These are phyloP conservation scores for Sugiyamaella valdiviana DNA, from an alignment of 805 yeast species.

Conservation along the genomic window DNA sequence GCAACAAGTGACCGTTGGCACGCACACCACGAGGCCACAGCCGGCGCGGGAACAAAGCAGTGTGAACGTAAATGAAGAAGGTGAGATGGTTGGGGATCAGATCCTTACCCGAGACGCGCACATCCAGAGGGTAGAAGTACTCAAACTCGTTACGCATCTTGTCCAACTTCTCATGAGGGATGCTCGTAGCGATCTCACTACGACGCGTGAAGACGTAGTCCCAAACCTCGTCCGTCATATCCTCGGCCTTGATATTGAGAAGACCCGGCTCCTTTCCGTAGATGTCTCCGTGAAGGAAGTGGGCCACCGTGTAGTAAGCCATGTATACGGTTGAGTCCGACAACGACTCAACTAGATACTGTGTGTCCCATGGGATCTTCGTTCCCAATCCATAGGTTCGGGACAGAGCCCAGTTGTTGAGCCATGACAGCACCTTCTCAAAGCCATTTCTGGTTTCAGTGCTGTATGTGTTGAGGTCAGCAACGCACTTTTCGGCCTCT, in stretches of 20 bases:
- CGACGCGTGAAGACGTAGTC: conserved; percentile 79
- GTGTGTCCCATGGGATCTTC: conserved; percentile 92
- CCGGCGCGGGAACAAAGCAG: conserved; percentile 83
- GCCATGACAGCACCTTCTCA: conserved; percentile 92
- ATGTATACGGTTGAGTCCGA: conserved; percentile 95
- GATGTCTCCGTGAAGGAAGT: conserved; percentile 77
- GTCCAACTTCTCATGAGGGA: conserved; percentile 61
- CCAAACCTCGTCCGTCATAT: conserved; percentile 88
- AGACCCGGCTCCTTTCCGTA: conserved; percentile 74
- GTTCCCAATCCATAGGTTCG: conserved; percentile 96
- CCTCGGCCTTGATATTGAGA: conserved; percentile 67
- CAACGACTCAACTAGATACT: conserved; percentile 86
- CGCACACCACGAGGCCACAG: conserved; percentile 94
- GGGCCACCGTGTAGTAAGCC: conserved; percentile 87
- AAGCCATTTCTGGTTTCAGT: conserved; percentile 85
- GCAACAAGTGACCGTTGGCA: conserved; percentile 89
- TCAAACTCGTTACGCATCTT: conserved; percentile 88
- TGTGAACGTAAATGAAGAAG: conserved; percentile 87
- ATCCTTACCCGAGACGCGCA: conserved; percentile 91
- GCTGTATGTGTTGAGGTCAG: conserved; percentile 67
- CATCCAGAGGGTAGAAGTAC: conserved; percentile 92
- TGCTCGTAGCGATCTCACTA: conserved; percentile 49
- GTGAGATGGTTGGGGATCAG: conserved; percentile 96
- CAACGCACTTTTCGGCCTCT: conserved; percentile 72
- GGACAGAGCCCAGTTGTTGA: conserved; percentile 96